phyloP scores from a whole-genome alignment of 441 rosid species.

The Eruca vesicaria region DNA sequence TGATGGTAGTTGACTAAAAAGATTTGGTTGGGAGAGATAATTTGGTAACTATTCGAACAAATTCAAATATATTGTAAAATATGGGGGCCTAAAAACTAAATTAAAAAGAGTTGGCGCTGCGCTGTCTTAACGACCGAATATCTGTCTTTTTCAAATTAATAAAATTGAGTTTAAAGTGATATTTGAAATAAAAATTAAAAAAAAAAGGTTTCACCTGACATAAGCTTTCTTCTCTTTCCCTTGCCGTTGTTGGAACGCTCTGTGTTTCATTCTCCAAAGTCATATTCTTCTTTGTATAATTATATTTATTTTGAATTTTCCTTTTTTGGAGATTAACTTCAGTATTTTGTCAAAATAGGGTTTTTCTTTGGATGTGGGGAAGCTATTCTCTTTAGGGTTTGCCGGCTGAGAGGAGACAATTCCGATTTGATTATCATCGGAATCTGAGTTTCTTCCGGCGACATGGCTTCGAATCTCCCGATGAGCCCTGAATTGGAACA shows the following conservation, averaged over 20 bases:
- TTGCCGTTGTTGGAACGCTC: slow-evolving; percentile 31
- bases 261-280: slow-evolving; percentile 1
- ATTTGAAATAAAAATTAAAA: background rate
- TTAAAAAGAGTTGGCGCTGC: slow-evolving; percentile 22
- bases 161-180: background rate
- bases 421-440: slow-evolving; percentile 22
- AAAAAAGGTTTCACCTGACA: slow-evolving; percentile 18
- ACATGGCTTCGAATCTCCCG: slow-evolving; percentile 61
- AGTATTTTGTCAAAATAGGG: background rate
- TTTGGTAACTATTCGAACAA: background rate
- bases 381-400: slow-evolving; percentile 23
- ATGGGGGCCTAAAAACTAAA: background rate
- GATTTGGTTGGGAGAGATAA: background rate
- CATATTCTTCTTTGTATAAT: background rate
- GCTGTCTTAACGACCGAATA: slow-evolving; percentile 34
- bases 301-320: background rate
- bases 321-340: slow-evolving; percentile 11
- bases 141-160: slow-evolving; percentile 25
- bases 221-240: slow-evolving; percentile 33
- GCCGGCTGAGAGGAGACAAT: background rate
- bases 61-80: background rate
- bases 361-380: background rate
- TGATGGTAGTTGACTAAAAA: background rate
- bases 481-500: slow-evolving; percentile 92
- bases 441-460: slow-evolving; percentile 35